Base-by-base conservation (phyloP, 352 stramenopile species). In the Globisporangium solare region DNA sequence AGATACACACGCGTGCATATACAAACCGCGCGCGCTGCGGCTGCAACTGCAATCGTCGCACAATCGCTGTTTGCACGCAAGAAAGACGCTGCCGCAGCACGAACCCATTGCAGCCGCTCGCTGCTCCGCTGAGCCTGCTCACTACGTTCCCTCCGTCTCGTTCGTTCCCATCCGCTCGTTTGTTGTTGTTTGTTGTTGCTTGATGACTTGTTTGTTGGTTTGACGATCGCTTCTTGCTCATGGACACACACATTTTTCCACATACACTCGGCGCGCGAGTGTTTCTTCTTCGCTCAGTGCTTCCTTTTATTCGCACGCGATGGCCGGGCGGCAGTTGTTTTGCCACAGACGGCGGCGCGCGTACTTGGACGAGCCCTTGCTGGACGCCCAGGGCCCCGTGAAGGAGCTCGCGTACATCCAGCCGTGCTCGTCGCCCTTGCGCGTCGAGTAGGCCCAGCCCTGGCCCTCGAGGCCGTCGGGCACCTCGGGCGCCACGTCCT, bases 351-450 rank as follows among this genome's bases (percentile, higher is more conserved):
- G 76, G 51, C 79, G 74, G 37, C 79, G 79, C 39, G 68, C 74
- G 46, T 79, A 89, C 35, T 55, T 63, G 21, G 60, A 46, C 35
- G 64, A 68, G 17, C 63, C 46, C 32, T 60, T 56, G 1, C 49
- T 32, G 6, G 67, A 51, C 31, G 71, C 57, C 78, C 78, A 91
- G 12, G 81, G 78, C 0, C 81, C 79, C n/a, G 71, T 79, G 65
- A 81, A 87, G 10, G 72, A 83, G 24, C 64, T 69, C 10, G 78
- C 74, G 52, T 91, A 91, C 55, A 86, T 58, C 81, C 81, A 91
- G 22, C 81, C 81, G 56, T 89, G 70, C 13, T 82, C 61, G 53
- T 89, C 81, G 50, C 77, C 76, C 27, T 78, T 81, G 56, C 79
- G 72, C 35, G 73, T 86, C 24, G 73, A 79, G 64, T 86, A 89